phyloP scores from a whole-genome alignment of 2,329 filamentous ascomycete genomes.

The Cryphonectria radicalis region DNA sequence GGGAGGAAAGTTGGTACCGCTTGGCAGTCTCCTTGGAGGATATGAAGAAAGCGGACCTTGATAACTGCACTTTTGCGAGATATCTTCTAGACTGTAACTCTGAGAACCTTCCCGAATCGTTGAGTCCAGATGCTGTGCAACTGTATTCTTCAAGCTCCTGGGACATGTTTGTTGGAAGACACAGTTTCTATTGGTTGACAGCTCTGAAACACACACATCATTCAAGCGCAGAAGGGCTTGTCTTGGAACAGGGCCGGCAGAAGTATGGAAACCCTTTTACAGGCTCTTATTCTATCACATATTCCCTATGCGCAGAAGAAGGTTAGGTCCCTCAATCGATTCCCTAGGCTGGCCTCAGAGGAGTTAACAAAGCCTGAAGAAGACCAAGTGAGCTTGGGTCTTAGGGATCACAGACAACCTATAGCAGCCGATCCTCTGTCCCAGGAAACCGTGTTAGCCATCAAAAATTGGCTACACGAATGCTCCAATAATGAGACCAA shows the following conservation, averaged over 20 bases:
- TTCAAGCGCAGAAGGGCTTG: neutral
- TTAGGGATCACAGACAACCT: neutral
- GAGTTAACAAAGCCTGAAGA: neutral
- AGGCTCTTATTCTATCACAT: neutral
- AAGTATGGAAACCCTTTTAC: neutral
- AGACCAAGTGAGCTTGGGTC: fast-evolving
- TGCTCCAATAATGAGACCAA: neutral
- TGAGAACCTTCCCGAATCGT: too few relatives aligned
- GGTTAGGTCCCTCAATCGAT: neutral
- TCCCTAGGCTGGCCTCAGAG: too few relatives aligned
- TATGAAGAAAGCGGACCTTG: neutral
- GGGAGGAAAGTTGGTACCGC: neutral
- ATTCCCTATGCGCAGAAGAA: neutral
- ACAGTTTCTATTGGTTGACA: neutral
- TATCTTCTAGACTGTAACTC: neutral
- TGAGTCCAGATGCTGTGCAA: neutral
- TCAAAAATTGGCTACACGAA: neutral
- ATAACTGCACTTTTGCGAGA: neutral
- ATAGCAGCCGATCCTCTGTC: neutral
- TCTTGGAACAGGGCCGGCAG: neutral
- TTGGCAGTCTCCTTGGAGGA: neutral
- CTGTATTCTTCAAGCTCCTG: neutral
- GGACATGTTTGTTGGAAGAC: too few relatives aligned
- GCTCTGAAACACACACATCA: neutral
- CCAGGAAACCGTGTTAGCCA: neutral